Conservation (phyloP, 306 rosid genomes). For the Rubus parviflorus region DNA sequence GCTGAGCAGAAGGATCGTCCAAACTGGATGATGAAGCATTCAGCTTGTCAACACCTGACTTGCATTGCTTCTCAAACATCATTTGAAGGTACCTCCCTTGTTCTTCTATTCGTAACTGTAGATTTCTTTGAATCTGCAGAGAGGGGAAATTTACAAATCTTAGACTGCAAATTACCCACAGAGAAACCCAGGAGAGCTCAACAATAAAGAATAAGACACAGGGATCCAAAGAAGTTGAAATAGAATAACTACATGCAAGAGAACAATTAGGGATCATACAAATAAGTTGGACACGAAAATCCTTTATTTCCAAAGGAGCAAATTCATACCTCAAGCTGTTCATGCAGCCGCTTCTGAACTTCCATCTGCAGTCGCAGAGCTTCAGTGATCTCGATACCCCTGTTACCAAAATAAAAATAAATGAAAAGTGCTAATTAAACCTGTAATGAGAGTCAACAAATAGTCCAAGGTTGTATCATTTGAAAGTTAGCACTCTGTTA, state of each 20-base stretch:
- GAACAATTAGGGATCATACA: background rate
- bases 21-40: constrained; percentile 38
- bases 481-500: background rate
- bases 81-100: constrained; percentile 92
- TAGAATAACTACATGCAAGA: background rate
- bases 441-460: background rate
- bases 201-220: background rate
- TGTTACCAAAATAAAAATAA: constrained; percentile 37
- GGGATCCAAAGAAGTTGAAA: background rate
- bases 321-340: constrained; percentile 88
- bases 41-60: constrained; percentile 37
- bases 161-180: background rate
- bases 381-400: constrained; percentile 93
- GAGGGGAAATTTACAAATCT: background rate
- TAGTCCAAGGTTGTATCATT: background rate
- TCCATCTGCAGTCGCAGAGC: constrained; percentile 99
- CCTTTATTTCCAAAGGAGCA: constrained; percentile 1
- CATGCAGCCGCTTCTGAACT: constrained; percentile 95
- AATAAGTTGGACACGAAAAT: constrained; percentile 11
- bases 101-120: constrained; percentile 96
- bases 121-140: constrained; percentile 82
- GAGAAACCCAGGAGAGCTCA: background rate
- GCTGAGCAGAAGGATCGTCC: constrained; percentile 41
- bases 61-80: constrained; percentile 92
- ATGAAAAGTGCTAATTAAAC: constrained; percentile 19